These are phyloP conservation scores for Nectriaceae sp. DNA, from an alignment of 2,329 filamentous ascomycete species.

Conservation along the genomic window DNA sequence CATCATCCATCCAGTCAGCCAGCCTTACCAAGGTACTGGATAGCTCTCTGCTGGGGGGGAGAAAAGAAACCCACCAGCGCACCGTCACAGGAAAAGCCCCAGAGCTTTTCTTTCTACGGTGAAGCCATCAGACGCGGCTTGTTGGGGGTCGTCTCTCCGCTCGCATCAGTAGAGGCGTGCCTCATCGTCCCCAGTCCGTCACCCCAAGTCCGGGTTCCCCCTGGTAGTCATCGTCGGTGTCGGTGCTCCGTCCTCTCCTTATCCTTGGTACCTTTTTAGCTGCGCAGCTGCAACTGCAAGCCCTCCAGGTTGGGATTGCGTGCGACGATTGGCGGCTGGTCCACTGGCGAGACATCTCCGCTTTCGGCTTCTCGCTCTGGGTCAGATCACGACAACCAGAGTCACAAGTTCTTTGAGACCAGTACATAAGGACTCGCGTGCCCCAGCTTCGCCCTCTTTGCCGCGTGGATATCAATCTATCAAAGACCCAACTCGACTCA, in stretches of 20 bases:
- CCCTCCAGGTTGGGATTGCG: background rate
- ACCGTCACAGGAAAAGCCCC: too few relatives aligned
- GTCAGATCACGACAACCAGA: constrained; percentile 21
- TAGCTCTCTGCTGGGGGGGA: too few relatives aligned
- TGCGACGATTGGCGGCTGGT: background rate
- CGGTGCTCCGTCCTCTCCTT: too few relatives aligned
- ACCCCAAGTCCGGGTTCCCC: background rate
- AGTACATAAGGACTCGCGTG: too few relatives aligned
- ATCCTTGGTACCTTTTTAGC: background rate
- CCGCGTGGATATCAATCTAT: too few relatives aligned
- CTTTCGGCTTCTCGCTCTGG: constrained; percentile 30
- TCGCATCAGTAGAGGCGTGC: too few relatives aligned
- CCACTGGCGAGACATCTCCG: constrained; percentile 25
- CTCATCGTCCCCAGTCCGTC: background rate
- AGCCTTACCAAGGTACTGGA: too few relatives aligned
- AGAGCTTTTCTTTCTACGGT: background rate
- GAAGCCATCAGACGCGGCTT: background rate
- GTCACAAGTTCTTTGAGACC: constrained; percentile 16
- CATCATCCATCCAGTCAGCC: too few relatives aligned
- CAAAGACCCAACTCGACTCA: too few relatives aligned
- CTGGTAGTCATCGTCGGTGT: too few relatives aligned
- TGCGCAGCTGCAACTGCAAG: background rate
- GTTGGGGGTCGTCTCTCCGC: background rate
- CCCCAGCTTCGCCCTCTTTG: too few relatives aligned
- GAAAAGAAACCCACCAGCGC: too few relatives aligned